These are phyloP conservation scores for Aspergillaceae sp. DNA, from an alignment of 2,329 filamentous ascomycete genomes.

Conservation along the genomic window DNA sequence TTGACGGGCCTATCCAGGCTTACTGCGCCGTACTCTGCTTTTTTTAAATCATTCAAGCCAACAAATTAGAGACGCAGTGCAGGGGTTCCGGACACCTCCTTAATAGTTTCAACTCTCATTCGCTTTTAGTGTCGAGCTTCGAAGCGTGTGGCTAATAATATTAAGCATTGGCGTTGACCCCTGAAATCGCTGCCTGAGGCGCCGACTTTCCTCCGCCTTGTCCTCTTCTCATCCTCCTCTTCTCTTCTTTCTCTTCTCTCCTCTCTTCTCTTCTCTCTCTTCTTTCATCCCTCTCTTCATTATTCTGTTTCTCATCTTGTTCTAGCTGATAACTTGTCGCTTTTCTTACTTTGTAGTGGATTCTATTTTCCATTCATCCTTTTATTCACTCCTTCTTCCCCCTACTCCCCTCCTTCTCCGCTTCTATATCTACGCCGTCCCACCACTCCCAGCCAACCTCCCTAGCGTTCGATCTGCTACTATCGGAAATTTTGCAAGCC, in stretches of 20 bases:
- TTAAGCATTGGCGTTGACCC: slow-evolving; percentile 5
- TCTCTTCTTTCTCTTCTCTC: background rate
- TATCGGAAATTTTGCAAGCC: background rate
- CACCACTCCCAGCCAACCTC: background rate
- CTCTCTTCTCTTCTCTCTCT: background rate
- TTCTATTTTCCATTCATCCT: background rate
- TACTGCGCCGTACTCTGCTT: too few species aligned
- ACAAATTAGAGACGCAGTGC: background rate
- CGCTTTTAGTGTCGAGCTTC: too few species aligned
- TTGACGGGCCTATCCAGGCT: too few species aligned
- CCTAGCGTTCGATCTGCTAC: slow-evolving; percentile 2
- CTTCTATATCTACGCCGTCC: background rate
- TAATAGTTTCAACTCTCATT: background rate
- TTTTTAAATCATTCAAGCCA: too few species aligned
- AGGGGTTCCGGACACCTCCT: background rate
- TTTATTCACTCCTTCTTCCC: background rate
- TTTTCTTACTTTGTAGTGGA: too few species aligned
- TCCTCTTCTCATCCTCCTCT: slow-evolving; percentile 2
- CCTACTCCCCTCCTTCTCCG: background rate
- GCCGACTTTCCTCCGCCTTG: background rate
- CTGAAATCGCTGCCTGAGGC: slow-evolving; percentile 10
- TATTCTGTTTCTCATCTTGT: slow-evolving; percentile 1
- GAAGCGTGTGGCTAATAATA: background rate
- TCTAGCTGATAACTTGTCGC: background rate
- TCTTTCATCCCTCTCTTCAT: slow-evolving; percentile 1